Base-by-base conservation (phyloP, 2,329 filamentous ascomycete species). In the Fonsecaea multimorphosa region DNA sequence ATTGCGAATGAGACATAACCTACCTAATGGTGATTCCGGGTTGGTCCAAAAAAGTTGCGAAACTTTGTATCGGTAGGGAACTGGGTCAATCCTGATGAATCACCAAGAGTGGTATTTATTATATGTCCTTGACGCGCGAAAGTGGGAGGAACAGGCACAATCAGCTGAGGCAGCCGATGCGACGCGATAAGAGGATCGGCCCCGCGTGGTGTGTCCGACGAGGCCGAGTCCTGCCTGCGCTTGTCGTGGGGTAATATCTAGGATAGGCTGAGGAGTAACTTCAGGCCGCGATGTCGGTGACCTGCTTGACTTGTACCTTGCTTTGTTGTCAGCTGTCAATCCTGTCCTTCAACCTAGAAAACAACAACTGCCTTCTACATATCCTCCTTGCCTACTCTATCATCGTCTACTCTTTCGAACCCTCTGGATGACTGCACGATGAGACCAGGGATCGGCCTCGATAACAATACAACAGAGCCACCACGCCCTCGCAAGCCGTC, bases 361-460 rank as follows among this genome's bases (percentile, higher is more conserved):
- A 27, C 34, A 32, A 52, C 38, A 12, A 32, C 22, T 49, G 24
- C 12, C 9, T 49, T 58, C 36, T 29, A 49, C 44, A 5, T 16
- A 27, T 27, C 55, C 31, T 57, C 32, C 22, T 61, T 19, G 16
- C 34, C 49, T 16, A 46, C 46, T 53, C 24, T 36, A 44, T 19
- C 19, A 12, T 24, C 44, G 19, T 22, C 22, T 14, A 9, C 52
- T 58, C 55, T 46, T 53, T 6, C 5, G 8, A 36, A 19, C 46
- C 58, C 34, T n/a, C 27, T 59, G 77, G 75, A 81, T 67, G 64
- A 34, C 76, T 61, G 61, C 70, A 65, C 59, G 65, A 63, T 70
- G 75, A 67, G 74, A 70, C 65, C 73, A 73, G 71, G 78, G 74
- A 70, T 81, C 79, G 71, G 68, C 72, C 57, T 76, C 74, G 66